phyloP scores from a whole-genome alignment of 352 stramenopile species.

The Aphanomyces cochlioides region DNA sequence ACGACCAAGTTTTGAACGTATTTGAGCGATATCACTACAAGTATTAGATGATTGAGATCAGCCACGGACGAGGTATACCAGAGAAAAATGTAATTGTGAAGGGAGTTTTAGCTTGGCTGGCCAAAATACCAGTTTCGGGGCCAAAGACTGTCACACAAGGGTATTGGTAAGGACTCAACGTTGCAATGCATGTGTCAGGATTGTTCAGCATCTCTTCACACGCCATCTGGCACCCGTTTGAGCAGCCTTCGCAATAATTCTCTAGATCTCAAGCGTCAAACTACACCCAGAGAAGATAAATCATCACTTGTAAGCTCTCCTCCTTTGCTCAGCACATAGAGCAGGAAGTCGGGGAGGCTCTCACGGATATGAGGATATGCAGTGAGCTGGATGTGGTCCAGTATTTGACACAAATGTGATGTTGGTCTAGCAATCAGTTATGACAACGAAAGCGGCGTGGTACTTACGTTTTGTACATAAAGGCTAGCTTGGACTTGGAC shows the following conservation, averaged over 20 bases:
- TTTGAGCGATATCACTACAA: constrained; percentile 3
- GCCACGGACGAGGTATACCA: constrained; percentile 35
- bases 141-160: constrained; percentile 66
- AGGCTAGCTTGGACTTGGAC: constrained; percentile 55
- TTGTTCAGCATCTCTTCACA: constrained; percentile 37
- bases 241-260: constrained; percentile 67
- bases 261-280: constrained; percentile 20
- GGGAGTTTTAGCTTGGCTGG: constrained; percentile 44
- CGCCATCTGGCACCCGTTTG: constrained; percentile 54
- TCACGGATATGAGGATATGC: constrained; percentile 3
- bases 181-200: constrained; percentile 44
- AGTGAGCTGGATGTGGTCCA: background rate
- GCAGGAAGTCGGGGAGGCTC: background rate
- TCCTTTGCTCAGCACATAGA: constrained; percentile 15
- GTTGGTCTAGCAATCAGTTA: constrained; percentile 13
- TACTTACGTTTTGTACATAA: constrained; percentile 32
- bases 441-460: background rate
- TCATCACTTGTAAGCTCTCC: background rate
- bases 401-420: background rate
- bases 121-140: constrained; percentile 55
- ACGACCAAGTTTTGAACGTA: constrained; percentile 75
- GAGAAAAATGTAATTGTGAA: constrained; percentile 66
- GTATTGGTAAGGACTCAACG: constrained; percentile 72
- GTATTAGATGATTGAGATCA: constrained; percentile 21
- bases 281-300: background rate